phyloP scores from a whole-genome alignment of 2,329 filamentous ascomycete species.

The Diaporthe longicolla region DNA sequence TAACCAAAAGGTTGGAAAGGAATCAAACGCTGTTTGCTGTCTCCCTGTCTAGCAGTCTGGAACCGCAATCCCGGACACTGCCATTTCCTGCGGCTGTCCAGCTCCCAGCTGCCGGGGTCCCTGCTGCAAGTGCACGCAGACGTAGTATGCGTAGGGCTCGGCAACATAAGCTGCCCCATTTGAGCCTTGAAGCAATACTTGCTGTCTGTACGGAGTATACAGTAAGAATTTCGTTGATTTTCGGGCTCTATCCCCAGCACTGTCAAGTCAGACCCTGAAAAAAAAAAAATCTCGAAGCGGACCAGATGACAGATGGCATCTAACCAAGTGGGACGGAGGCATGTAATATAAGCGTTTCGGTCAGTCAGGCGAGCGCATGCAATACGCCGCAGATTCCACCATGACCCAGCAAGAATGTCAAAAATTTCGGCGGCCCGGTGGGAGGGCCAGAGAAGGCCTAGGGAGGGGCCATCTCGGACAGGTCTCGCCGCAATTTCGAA shows the following conservation, averaged over 20 bases:
- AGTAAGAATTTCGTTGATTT: too few relatives aligned
- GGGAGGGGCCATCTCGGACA: conserved; percentile 12
- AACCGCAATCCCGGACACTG: conserved; percentile 22
- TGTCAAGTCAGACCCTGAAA: conserved; percentile 7
- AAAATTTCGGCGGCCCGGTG: conserved; percentile 20
- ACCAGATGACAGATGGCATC: conserved; percentile 34
- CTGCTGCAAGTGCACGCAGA: conserved; percentile 16
- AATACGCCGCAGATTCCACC: conserved; percentile 33
- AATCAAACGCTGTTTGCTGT: conserved; percentile 6
- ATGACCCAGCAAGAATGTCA: conserved; percentile 34
- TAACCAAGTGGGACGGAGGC: conserved; percentile 30
- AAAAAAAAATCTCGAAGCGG: conserved; percentile 1
- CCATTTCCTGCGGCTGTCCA: conserved; percentile 19
- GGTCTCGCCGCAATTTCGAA: conserved; percentile 33
- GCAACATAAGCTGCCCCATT: conserved; percentile 13
- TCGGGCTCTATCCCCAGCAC: conserved; percentile 29
- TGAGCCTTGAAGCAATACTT: background rate
- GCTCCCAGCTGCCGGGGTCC: conserved; percentile 3
- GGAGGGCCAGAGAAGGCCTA: background rate
- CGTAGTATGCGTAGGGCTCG: conserved; percentile 20
- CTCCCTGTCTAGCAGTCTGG: background rate
- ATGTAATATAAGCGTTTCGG: conserved; percentile 36
- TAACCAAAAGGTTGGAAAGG: background rate
- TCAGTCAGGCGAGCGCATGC: conserved; percentile 28
- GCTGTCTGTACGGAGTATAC: background rate